These are phyloP conservation scores for Hyaloperonospora arabidopsidis DNA, from an alignment of 352 stramenopile genomes.

Conservation along the genomic window DNA sequence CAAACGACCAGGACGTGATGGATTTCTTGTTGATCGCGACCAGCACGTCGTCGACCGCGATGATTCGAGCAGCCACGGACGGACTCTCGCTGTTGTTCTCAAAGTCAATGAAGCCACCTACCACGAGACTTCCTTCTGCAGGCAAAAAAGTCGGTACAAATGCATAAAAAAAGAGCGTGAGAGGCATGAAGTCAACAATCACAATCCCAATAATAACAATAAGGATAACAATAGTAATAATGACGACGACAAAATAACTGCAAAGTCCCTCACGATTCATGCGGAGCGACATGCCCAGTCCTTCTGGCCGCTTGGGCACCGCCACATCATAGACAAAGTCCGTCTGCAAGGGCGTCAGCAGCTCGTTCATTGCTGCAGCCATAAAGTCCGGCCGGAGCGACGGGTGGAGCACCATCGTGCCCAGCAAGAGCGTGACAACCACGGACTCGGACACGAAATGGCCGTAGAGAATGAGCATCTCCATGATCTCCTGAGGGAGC, in stretches of 20 bases:
- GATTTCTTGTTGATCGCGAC: conserved; percentile 86
- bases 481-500: conserved; percentile 74
- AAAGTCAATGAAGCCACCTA: conserved; percentile 78
- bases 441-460: conserved; percentile 70
- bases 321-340: conserved; percentile 79
- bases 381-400: conserved; percentile 75
- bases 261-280: conserved; percentile 58
- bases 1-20: conserved; percentile 79
- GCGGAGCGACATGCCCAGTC: conserved; percentile 78
- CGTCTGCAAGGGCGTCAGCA: conserved; percentile 70
- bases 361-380: conserved; percentile 75
- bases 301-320: conserved; percentile 68
- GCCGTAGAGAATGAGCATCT: conserved; percentile 84
- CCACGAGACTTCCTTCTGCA: conserved; percentile 66
- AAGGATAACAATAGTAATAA: no score
- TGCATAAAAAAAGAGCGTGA: conserved; percentile 1
- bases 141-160: conserved; percentile 3
- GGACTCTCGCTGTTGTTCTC: conserved; percentile 76
- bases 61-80: conserved; percentile 65
- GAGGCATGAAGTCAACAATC: not conserved
- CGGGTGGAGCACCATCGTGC: conserved; percentile 61
- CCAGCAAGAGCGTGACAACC: conserved; percentile 53
- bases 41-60: conserved; percentile 66
- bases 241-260: not conserved
- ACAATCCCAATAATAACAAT: no score